phyloP scores from a whole-genome alignment of 352 stramenopile species.

The Pilasporangium apinafurcum region DNA sequence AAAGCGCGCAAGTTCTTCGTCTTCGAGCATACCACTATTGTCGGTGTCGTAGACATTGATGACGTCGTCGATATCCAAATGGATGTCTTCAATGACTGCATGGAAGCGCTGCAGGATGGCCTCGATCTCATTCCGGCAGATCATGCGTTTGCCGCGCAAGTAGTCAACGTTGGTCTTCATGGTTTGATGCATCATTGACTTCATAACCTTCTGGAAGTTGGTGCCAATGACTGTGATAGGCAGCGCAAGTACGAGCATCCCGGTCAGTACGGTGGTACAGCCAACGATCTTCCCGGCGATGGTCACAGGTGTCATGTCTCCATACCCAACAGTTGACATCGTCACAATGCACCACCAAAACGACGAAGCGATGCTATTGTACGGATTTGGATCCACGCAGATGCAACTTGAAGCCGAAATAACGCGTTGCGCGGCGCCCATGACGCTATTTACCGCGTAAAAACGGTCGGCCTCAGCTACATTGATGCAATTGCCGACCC shows the following conservation, averaged over 20 bases:
- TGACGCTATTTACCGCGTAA: conserved; percentile 12
- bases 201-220: conserved; percentile 85
- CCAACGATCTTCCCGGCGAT: conserved; percentile 66
- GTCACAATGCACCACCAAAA: conserved; percentile 91
- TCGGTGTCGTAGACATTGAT: conserved; percentile 78
- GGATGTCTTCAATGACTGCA: conserved; percentile 64
- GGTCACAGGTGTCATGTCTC: conserved; percentile 81
- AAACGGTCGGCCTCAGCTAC: not conserved
- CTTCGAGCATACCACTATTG: conserved; percentile 71
- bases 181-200: conserved; percentile 65
- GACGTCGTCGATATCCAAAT: conserved; percentile 70
- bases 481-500: conserved; percentile 38
- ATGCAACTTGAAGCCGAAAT: conserved; percentile 19
- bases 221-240: conserved; percentile 88
- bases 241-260: conserved; percentile 84
- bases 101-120: conserved; percentile 66
- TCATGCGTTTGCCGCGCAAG: conserved; percentile 62
- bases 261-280: conserved; percentile 61
- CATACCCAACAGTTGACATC: conserved; percentile 90
- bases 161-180: conserved; percentile 78
- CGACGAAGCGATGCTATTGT: conserved; percentile 67
- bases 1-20: conserved; percentile 68
- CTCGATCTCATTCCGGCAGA: conserved; percentile 70
- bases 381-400: conserved; percentile 75
- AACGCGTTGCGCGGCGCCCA: conserved; percentile 14